Evolutionary conservation across 2,329 filamentous ascomycete species (phyloP).

Genomic region (Colletotrichum zoysiae): DNA sequence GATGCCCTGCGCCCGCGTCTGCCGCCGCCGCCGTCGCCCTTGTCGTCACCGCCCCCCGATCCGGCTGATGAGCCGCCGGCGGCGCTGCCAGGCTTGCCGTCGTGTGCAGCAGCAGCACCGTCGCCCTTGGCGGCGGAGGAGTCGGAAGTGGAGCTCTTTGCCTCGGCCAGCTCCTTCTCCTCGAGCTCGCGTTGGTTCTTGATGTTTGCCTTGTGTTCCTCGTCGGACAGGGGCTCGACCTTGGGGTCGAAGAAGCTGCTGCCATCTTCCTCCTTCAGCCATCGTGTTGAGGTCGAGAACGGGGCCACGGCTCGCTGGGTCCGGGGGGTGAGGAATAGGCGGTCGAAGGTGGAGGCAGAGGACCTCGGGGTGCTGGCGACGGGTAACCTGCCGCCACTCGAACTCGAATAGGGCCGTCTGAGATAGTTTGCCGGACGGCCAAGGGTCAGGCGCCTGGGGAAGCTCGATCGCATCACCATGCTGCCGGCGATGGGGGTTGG

Average conservation of each 20-base stretch:
- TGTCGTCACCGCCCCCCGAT: constrained; percentile 55
- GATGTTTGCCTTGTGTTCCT: constrained; percentile 65
- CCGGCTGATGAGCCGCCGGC: constrained; percentile 66
- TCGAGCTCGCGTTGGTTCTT: constrained; percentile 60
- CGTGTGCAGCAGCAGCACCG: constrained; percentile 53
- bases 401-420: constrained; percentile 45
- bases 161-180: constrained; percentile 62
- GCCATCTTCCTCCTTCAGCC: constrained; percentile 53
- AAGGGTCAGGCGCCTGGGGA: constrained; percentile 55
- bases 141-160: constrained; percentile 55
- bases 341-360: constrained; percentile 47
- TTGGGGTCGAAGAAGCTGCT: constrained; percentile 64
- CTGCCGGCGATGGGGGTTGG: constrained; percentile 24
- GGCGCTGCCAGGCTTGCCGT: constrained; percentile 69
- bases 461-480: constrained; percentile 58
- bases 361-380: constrained; percentile 36
- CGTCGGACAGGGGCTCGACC: constrained; percentile 64
- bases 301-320: constrained; percentile 48
- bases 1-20: constrained; percentile 78
- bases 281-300: constrained; percentile 53
- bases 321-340: constrained; percentile 48
- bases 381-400: constrained; percentile 38
- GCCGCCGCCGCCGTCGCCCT: constrained; percentile 68
- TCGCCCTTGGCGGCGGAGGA: constrained; percentile 63
- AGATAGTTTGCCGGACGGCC: constrained; percentile 50